Base-by-base conservation (phyloP, 495 filamentous ascomycete genomes). In the Aspergillus sclerotioniger region DNA sequence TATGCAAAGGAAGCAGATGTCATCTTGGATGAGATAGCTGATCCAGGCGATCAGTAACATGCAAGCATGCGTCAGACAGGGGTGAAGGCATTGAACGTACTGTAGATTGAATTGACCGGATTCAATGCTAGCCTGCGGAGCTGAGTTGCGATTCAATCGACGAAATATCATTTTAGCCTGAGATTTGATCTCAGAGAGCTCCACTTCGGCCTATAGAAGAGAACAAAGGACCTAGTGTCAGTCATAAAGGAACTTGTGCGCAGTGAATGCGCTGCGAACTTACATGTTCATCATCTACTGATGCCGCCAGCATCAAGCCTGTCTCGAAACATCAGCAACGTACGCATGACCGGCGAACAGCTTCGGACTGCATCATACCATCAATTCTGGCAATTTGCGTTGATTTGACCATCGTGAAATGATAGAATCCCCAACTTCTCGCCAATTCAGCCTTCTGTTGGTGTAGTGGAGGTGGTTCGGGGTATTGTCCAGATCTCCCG, bases 351-450 rank as follows among this genome's bases (percentile, higher is more conserved):
- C 37, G 8, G 12, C n/a, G 5, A 12, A 41, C 37, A 41, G 8
- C 37, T 15, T 13, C 5, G 12, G 12, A n/a, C 1, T 41, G 37
- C 37, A 13, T n/a, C 80, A 59, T 76, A 96, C 93, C 93, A 76
- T 98, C 94, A 53, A 98, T 80, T 70, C 94, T 82, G 51, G 90
- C 87, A 65, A 98, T 97, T 71, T 95, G 90, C 43, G 94, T 98
- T 70, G 92, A 95, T 74, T 87, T 88, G 62, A 98, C 93, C 94
- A 97, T 97, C 32, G 66, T 83, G 72, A 5, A 3, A 16, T 32
- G 33, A 53, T 15, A 32, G 3, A 16, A 8, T 8, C 1, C 32
- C 35, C 33, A 31, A 1, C 35, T 8, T 58, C 52, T 50, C 37
- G 15, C 45, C 32, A 33, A 28, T 47, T 15, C 13, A 41, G 35